Evolutionary conservation across 2,329 filamentous ascomycete species (phyloP), one percentile per base, ranked within the genome.

Genomic region (Septoria linicola): DNA sequence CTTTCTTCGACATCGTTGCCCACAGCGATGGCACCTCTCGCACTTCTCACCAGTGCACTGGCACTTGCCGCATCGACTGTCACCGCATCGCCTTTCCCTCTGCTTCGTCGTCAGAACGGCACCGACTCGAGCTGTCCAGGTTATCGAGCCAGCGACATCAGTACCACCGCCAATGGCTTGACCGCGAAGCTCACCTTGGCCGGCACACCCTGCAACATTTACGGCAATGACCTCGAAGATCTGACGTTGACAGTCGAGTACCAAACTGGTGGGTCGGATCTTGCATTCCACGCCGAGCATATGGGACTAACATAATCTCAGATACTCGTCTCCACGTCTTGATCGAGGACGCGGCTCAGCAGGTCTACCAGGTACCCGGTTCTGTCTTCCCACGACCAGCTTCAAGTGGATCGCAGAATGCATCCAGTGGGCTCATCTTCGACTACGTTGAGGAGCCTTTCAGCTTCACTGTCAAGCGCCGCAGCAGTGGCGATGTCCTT

Each of bases 351-450:
- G 76, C 79, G 4, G 79, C 73, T n/a, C 78, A 85, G 56, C 76
- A 82, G 21, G 84, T 87, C 40, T 92, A 88, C 62, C 87, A 91
- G 66, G 80, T 92, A 1, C 87, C 87, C 10, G 81, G 85, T 30
- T 78, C 78, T 2, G 80, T 89, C 20, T 73, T 91, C 17, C 77
- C 84, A 2, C 80, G 85, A 1, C 84, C 85, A 0, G 60, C 61
- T 10, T 72, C 72, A 11, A 62, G 68, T 16, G 58, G 46, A 27
- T 35, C 41, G 34, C 41, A 41, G 36, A 50, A 54, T n/a, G 49
- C 40, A 32, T 45, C 56, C 3, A 72, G 74, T 20, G 74, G 76
- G 17, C 73, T 85, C 39, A 69, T 76, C 30, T 85, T 85, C 62
- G 69, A 74, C 37, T 75, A 79, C 45, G 68, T 72, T 7, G 70